Percentiles rank a stretch among this genome's conserved stretches.
Evolutionary conservation across 2,329 filamentous ascomycete species (phyloP).

Genomic region (Xylariaceae sp.): DNA sequence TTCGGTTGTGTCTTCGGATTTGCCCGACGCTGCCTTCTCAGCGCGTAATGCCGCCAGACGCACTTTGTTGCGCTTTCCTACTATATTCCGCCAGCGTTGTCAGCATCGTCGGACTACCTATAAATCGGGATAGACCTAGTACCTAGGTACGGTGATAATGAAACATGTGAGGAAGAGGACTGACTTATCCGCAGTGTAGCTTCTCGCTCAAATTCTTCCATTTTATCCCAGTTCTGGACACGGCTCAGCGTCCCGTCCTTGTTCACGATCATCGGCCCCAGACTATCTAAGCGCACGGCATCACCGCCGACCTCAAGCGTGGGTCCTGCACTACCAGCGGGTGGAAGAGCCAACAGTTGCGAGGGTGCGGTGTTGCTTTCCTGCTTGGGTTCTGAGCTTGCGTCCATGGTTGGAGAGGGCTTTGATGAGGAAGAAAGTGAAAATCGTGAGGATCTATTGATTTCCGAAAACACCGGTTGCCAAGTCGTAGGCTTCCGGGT

Average conservation of each 20-base stretch:
- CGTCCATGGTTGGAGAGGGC: conserved; percentile 1
- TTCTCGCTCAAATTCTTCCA: conserved; percentile 61
- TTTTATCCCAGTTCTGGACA: conserved; percentile 67
- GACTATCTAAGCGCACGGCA: conserved; percentile 51
- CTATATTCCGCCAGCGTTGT: conserved; percentile 39
- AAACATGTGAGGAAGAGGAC: neutral
- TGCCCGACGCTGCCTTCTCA: conserved; percentile 6
- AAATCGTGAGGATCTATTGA: neutral
- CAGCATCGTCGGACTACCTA: neutral
- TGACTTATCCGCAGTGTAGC: conserved; percentile 56
- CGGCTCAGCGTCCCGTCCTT: conserved; percentile 64
- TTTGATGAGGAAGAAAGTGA: neutral
- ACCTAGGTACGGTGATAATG: neutral
- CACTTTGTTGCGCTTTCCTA: conserved; percentile 63
- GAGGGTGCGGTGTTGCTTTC: neutral
- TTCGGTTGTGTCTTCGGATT: conserved; percentile 6
- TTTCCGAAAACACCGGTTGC: neutral
- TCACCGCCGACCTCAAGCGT: conserved; percentile 39
- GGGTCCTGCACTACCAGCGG: conserved; percentile 19
- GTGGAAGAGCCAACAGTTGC: neutral
- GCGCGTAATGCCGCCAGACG: conserved; percentile 43
- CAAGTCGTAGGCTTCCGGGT: neutral
- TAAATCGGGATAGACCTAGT: no score
- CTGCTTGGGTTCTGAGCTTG: neutral
- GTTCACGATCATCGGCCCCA: conserved; percentile 71